These are phyloP conservation scores for Oxytropis ochrocephala DNA, from an alignment of 306 rosid species.

Conservation along the genomic window DNA sequence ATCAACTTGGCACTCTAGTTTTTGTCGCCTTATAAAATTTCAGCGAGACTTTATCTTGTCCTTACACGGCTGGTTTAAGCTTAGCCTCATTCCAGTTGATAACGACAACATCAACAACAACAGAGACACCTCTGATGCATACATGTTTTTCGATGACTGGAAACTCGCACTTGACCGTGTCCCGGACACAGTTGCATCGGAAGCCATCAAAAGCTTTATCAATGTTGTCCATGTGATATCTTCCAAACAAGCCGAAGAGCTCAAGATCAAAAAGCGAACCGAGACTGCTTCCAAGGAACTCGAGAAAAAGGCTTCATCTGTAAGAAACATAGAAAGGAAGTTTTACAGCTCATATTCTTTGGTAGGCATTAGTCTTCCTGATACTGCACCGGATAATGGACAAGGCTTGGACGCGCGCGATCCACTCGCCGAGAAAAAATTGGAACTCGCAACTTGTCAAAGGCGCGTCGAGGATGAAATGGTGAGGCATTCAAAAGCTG, in stretches of 20 bases:
- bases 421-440: constrained; percentile 86
- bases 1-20: constrained; percentile 87
- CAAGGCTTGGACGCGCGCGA: constrained; percentile 77
- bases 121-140: constrained; percentile 56
- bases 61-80: constrained; percentile 87
- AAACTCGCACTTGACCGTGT: constrained; percentile 96
- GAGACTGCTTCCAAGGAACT: constrained; percentile 88
- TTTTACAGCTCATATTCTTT: constrained; percentile 84
- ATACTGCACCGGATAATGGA: constrained; percentile 55
- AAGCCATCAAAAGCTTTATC: constrained; percentile 91
- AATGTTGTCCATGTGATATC: constrained; percentile 80
- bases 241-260: constrained; percentile 69
- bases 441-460: constrained; percentile 72
- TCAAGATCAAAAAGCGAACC: constrained; percentile 67
- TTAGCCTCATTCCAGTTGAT: constrained; percentile 61
- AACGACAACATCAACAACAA: constrained; percentile 43
- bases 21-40: constrained; percentile 75
- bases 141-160: constrained; percentile 81
- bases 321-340: constrained; percentile 76
- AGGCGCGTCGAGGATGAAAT: constrained; percentile 93
- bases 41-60: constrained; percentile 74
- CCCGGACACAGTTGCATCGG: constrained; percentile 93
- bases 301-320: constrained; percentile 74
- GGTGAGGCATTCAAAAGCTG: constrained; percentile 79
- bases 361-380: constrained; percentile 97